Base-by-base conservation (phyloP, 1,284 basidiomycete species). In the Ganoderma leucocontextum region DNA sequence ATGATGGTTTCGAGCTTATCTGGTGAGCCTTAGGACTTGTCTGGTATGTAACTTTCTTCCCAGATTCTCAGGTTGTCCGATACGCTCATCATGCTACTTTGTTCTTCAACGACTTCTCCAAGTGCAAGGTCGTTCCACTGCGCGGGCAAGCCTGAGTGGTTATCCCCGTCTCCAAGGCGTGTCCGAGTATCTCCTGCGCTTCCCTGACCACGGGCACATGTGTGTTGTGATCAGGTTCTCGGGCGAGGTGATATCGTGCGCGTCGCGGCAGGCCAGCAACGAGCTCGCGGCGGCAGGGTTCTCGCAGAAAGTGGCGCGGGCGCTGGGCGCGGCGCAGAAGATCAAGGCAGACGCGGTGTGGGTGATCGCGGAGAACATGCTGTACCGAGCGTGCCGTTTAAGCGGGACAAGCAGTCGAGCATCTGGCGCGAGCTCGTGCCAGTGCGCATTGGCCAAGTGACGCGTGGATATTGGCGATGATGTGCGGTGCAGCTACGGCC, bases 391-490 rank as follows among this genome's bases (percentile, higher is more conserved):
- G 83, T 94, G 47, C 93, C 95, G 1, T 97, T 97, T 80, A 95
- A n/a, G 96, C 70, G 96, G 95, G 38, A 87, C 88, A 97, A 97
- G 87, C 89, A 92, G 77, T 89, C 86, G 13, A 94, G 94, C 66
- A 90, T 95, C 59, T 95, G 95, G 12, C 88, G 95, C 64, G 95
- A 97, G 82, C 82, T 94, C 52, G 95, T n/a, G 95, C 60, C 89
- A 95, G 77, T 94, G 95, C 78, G 95, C 94, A 0, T 77, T 96
- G 64, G 78, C 78, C 64, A 87, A 88, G 89, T 92, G 73, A 69
- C n/a, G 22, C 13, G 42, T 42, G 29, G 47, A 62, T 44, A 44
- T 71, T 72, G 64, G 72, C 39, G n/a, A 38, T 29, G 6, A 17
- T 64, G 77, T 58, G 63, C 72, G 52, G 71, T 58, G 7, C 25